Evolutionary conservation across 495 filamentous ascomycete species (phyloP), one percentile per base, ranked within the genome.

Genomic region (Neurospora tetraspora): DNA sequence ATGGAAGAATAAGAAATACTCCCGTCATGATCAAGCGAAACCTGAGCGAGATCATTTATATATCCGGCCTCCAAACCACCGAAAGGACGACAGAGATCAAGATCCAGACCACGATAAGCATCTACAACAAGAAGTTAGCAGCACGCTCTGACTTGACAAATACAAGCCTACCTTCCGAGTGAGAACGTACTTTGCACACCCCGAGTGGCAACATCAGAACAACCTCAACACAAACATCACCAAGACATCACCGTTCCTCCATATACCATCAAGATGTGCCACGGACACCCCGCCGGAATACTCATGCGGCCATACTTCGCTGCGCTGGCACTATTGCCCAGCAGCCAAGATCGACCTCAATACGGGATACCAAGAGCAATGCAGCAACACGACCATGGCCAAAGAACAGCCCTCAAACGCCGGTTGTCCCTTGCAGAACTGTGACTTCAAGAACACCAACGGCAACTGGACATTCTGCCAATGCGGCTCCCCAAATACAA

Each of bases 221-320:
- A 61, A 31, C 12, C 23, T 61, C 53, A 61, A 31, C 12, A 61
- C 12, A 14, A 61, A 61, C 12, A 61, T 61, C 23, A 61, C 23
- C 53, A n/a, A 70, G 12, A 39, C 27, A 73, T 38, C 68, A 36
- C 72, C 70, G 70, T 42, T 71, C 70, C 31, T 39, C 72, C 18
- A 47, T 7, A 31, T 11, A 20, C 34, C 68, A 53, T 47, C 72
- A 76, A 61, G 69, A 85, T 85, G 83, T 85, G 83, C 43, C 79
- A 83, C 78, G 82, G 83, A 69, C 82, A 82, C 53, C 82, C 83
- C 71, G 81, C 80, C 69, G 75, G 77, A 43, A 43, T 82, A 85
- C 42, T 74, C 79, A 23, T 85, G 83, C 73, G 80, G 79, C 36
- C 82, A 85, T 69, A 80, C 78, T 34, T 85, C 83, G 37, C 76